phyloP scores from a whole-genome alignment of 805 yeast genomes.

The Groenewaldozyma tartarivorans region DNA sequence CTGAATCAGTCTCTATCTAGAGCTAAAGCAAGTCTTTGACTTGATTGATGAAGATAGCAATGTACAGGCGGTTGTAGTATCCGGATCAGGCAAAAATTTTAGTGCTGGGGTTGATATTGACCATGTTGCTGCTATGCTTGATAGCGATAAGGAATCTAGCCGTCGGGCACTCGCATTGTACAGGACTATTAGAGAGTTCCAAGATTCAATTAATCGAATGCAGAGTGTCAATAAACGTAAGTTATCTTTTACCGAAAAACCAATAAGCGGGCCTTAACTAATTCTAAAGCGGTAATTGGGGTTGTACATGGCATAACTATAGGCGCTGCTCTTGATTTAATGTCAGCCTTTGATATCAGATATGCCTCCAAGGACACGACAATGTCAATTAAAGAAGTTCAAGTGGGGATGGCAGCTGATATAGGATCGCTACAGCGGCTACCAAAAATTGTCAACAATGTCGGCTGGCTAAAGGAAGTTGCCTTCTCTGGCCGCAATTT shows the following conservation, averaged over 20 bases:
- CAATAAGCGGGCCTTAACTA: too few relatives aligned
- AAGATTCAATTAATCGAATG: constrained; percentile 36
- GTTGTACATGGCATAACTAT: constrained; percentile 54
- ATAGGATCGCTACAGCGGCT: constrained; percentile 68
- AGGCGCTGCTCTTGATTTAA: constrained; percentile 64
- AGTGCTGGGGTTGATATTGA: constrained; percentile 58
- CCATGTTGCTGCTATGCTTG: constrained; percentile 14
- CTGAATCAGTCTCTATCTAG: constrained; percentile 44
- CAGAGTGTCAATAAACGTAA: constrained; percentile 23
- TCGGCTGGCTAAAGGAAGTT: constrained; percentile 48
- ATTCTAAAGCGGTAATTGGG: constrained; percentile 44
- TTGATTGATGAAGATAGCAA: constrained; percentile 35
- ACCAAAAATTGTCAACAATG: constrained; percentile 43
- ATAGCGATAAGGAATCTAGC: constrained; percentile 18
- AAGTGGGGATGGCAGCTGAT: constrained; percentile 69
- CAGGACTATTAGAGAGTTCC: constrained; percentile 46
- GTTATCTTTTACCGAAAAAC: too few relatives aligned
- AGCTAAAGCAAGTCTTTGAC: constrained; percentile 41
- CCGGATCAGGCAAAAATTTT: constrained; percentile 48
- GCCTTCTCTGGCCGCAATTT: constrained; percentile 55
- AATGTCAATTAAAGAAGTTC: constrained; percentile 58
- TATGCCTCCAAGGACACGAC: constrained; percentile 42
- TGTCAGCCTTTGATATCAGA: constrained; percentile 50
- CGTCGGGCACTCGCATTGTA: constrained; percentile 26
- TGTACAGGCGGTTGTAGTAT: constrained; percentile 47